These are phyloP conservation scores for Calonectria montana DNA, from an alignment of 2,329 filamentous ascomycete genomes.

Conservation along the genomic window DNA sequence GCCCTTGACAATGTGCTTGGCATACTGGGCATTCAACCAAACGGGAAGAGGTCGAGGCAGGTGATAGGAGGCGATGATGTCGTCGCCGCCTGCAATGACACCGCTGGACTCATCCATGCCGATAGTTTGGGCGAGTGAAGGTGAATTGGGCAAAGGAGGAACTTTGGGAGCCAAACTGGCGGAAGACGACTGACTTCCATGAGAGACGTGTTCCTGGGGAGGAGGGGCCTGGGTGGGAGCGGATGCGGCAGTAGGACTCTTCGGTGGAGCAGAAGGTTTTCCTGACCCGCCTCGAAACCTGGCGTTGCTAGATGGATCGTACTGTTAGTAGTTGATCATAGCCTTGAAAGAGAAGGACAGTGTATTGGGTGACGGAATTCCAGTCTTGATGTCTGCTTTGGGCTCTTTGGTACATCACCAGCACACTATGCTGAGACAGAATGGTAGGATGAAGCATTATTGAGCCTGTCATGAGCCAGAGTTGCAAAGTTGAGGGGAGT, in stretches of 20 bases:
- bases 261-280: constrained; percentile 62
- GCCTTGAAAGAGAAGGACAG: constrained; percentile 15
- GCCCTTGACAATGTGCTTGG: constrained; percentile 92
- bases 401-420: constrained; percentile 23
- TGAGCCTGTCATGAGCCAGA: constrained; percentile 19
- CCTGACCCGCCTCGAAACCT: constrained; percentile 67
- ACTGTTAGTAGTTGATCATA: constrained; percentile 40
- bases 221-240: constrained; percentile 61
- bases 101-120: constrained; percentile 72
- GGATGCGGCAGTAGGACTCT: constrained; percentile 61
- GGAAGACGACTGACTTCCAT: constrained; percentile 64
- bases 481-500: constrained; percentile 20
- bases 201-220: constrained; percentile 58
- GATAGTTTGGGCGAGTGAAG: constrained; percentile 74
- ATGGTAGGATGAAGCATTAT: constrained; percentile 34
- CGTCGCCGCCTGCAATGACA: constrained; percentile 61
- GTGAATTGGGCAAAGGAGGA: constrained; percentile 71
- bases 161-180: constrained; percentile 67
- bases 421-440: constrained; percentile 38
- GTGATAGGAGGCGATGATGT: constrained; percentile 69
- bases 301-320: constrained; percentile 59
- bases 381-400: not conserved
- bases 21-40: constrained; percentile 80
- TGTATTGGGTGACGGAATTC: constrained; percentile 18
- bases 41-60: constrained; percentile 73